These are phyloP conservation scores for Debaryomyces nepalensis DNA, from an alignment of 1,139 yeast species.

Conservation along the genomic window DNA sequence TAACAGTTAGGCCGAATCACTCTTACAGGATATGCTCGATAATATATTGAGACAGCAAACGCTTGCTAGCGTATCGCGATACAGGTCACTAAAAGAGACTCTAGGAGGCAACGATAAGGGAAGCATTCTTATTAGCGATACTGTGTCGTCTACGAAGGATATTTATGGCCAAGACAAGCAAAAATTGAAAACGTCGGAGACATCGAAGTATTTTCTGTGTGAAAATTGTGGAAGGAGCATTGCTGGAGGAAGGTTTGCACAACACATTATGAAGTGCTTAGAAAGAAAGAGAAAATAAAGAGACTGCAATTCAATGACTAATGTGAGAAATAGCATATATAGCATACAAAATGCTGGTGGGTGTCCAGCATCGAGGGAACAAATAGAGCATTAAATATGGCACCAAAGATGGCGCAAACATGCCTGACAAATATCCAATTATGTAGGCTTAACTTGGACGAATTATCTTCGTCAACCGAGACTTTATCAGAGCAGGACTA, in stretches of 20 bases:
- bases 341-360: background rate
- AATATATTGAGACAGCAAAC: constrained; percentile 42
- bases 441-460: too few relatives aligned
- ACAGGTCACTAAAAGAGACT: constrained; percentile 27
- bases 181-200: constrained; percentile 44
- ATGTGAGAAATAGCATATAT: background rate
- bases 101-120: constrained; percentile 19
- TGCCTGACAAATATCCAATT: too few relatives aligned
- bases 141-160: constrained; percentile 29
- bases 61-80: constrained; percentile 32
- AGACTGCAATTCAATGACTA: background rate
- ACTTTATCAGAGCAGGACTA: too few relatives aligned
- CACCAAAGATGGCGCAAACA: too few relatives aligned
- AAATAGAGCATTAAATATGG: constrained; percentile 4
- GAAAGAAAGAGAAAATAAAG: constrained; percentile 39
- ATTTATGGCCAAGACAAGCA: constrained; percentile 48
- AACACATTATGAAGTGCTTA: constrained; percentile 86
- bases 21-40: constrained; percentile 39
- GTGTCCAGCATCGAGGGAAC: constrained; percentile 1
- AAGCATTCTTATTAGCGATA: constrained; percentile 11
- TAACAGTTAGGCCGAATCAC: constrained; percentile 32
- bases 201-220: constrained; percentile 69
- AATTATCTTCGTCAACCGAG: too few relatives aligned
- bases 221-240: constrained; percentile 82
- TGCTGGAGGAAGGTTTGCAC: constrained; percentile 91